Conservation (phyloP, 768 basidiomycete species). For the Leccinellum luteum region DNA sequence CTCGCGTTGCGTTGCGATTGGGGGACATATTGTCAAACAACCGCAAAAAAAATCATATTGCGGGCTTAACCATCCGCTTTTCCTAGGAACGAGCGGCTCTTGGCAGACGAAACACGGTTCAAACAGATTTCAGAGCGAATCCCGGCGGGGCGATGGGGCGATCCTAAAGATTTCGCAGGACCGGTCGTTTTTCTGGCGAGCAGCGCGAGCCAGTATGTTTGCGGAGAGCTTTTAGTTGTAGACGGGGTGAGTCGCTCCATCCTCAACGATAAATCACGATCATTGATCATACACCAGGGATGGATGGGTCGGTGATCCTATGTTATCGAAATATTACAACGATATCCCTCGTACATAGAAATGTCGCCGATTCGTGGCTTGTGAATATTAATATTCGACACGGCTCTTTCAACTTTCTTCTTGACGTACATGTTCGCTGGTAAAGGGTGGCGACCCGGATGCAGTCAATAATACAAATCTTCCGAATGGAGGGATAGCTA, state of each 20-base stretch:
- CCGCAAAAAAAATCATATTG: constrained; percentile 1
- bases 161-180: constrained; percentile 64
- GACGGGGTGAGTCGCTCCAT: constrained; percentile 54
- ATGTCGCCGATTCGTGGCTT: background rate
- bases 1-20: constrained; percentile 2
- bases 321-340: constrained; percentile 1
- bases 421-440: constrained; percentile 16
- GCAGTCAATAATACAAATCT: background rate
- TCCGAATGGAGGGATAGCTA: constrained; percentile 7
- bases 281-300: constrained; percentile 37
- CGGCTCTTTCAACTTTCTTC: background rate
- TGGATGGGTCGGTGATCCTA: constrained; percentile 54
- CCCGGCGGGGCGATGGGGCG: constrained; percentile 66
- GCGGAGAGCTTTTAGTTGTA: constrained; percentile 63
- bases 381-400: constrained; percentile 1
- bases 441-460: constrained; percentile 6
- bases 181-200: constrained; percentile 66
- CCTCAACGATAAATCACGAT: constrained; percentile 3
- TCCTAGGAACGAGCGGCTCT: constrained; percentile 61
- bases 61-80: constrained; percentile 7
- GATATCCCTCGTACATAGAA: constrained; percentile 2
- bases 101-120: constrained; percentile 57
- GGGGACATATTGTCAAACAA: constrained; percentile 6
- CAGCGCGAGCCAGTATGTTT: constrained; percentile 63
- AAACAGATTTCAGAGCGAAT: constrained; percentile 72